Base-by-base conservation (phyloP, 352 stramenopile species). In the Phytophthora palmivora region DNA sequence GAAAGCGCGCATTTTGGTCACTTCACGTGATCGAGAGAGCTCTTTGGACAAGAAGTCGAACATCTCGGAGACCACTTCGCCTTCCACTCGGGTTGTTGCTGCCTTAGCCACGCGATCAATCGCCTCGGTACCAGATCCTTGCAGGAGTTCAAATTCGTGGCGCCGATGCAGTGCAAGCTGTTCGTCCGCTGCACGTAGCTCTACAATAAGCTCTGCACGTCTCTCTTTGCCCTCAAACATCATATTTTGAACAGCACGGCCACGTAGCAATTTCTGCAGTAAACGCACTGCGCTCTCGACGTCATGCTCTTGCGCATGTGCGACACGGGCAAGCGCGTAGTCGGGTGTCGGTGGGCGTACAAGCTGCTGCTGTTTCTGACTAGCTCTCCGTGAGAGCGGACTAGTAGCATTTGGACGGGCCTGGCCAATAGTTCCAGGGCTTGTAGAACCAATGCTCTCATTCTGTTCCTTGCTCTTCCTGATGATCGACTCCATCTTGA, bases 181-280 rank as follows among this genome's bases (percentile, higher is more conserved):
- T 16, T 85, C 82, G 60, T 94, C 87, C 16, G 79, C 88, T 7
- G 77, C 78, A n/a, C 89, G 83, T 6, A 98, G 83, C 63, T 98
- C 92, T 2, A 72, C 67, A 45, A 98, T 96, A 22, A 98, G 78
- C 72, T 97, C 92, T 2, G 85, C 58, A 6, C 92, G 79, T 6
- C 90, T 85, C 49, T 92, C 77, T 39, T 96, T 97, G 67, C 88
- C 92, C 41, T 98, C 90, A 54, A 95, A 97, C 91, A 98, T 97
- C 71, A 94, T 95, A 59, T 97, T 98, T 74, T 98, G 92, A 18
- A 97, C 88, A 21, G 92, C 90, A 30, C 92, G 86, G 14, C 92
- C 92, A 38, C 92, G 86, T 26, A 98, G 50, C 3, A 98, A 72
- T 49, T 92, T 87, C 71, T 98, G 92, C 10, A 98, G 60, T 37